Conservation (phyloP, 805 yeast species). For the Peterozyma toletana region DNA sequence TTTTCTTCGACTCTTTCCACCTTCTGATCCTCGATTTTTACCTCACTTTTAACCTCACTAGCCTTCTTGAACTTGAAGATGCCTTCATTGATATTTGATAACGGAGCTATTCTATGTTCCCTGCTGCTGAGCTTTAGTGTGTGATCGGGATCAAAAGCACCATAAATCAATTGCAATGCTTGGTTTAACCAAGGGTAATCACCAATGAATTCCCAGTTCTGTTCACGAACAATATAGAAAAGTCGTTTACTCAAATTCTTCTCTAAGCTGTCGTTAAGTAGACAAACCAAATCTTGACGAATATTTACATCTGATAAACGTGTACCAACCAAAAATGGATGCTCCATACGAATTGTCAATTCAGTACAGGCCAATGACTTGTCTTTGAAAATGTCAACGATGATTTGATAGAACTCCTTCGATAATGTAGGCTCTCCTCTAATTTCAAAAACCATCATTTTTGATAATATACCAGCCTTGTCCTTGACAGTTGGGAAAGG, state of each 20-base stretch:
- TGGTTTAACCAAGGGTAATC: slow-evolving; percentile 95
- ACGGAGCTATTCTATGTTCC: slow-evolving; percentile 47
- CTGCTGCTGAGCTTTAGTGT: slow-evolving; percentile 35
- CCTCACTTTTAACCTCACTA: slow-evolving; percentile 10
- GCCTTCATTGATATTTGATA: slow-evolving; percentile 34
- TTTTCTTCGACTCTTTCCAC: background rate
- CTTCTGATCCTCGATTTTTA: slow-evolving; percentile 11
- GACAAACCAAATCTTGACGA: slow-evolving; percentile 71
- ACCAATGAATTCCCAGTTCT: slow-evolving; percentile 92
- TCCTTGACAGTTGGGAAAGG: slow-evolving; percentile 93
- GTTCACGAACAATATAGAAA: slow-evolving; percentile 85
- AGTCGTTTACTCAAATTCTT: slow-evolving; percentile 70
- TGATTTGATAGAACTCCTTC: slow-evolving; percentile 74
- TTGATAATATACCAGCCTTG: slow-evolving; percentile 86
- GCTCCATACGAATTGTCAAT: slow-evolving; percentile 90
- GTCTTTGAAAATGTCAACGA: slow-evolving; percentile 82
- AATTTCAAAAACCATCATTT: slow-evolving; percentile 88
- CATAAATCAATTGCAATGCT: slow-evolving; percentile 80
- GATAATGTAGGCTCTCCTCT: slow-evolving; percentile 78
- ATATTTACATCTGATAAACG: slow-evolving; percentile 69
- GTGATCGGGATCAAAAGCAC: slow-evolving; percentile 55
- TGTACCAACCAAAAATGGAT: slow-evolving; percentile 92
- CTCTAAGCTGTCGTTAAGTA: slow-evolving; percentile 73
- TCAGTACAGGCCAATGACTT: slow-evolving; percentile 75
- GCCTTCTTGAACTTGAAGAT: slow-evolving; percentile 10